Evolutionary conservation across 2,329 filamentous ascomycete species (phyloP).

Genomic region (Akanthomyces uredinophilus): DNA sequence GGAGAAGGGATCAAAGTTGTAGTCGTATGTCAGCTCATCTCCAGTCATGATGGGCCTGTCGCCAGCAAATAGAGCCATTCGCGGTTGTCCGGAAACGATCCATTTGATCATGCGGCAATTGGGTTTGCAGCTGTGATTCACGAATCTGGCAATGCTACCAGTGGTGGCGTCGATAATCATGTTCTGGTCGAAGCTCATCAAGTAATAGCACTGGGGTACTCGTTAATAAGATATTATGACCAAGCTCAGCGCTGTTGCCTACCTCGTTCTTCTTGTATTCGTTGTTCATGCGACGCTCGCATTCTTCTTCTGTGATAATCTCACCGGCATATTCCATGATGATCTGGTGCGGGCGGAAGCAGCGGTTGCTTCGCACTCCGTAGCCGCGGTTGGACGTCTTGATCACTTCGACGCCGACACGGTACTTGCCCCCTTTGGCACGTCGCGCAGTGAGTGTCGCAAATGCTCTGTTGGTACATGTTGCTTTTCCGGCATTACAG

Average conservation of each 20-base stretch:
- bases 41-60: conserved; percentile 87
- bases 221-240: conserved; percentile 11
- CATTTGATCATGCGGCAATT: conserved; percentile 98
- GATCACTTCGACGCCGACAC: conserved; percentile 90
- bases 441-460: conserved; percentile 69
- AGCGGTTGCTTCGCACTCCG: conserved; percentile 84
- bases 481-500: conserved; percentile 69
- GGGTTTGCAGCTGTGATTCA: conserved; percentile 94
- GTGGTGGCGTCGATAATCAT: conserved; percentile 98
- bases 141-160: conserved; percentile 92
- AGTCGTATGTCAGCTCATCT: conserved; percentile 94
- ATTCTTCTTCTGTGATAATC: conserved; percentile 93
- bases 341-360: conserved; percentile 84
- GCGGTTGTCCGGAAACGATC: conserved; percentile 87
- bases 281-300: conserved; percentile 87
- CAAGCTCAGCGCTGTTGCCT: conserved; percentile 25
- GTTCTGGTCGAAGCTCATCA: conserved; percentile 98
- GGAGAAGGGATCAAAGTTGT: conserved; percentile 66
- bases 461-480: conserved; percentile 85
- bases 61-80: conserved; percentile 95
- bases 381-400: conserved; percentile 86
- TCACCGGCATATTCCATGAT: conserved; percentile 98
- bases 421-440: conserved; percentile 76
- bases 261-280: conserved; percentile 92
- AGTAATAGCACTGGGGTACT: conserved; percentile 74